Evolutionary conservation across 2,329 filamentous ascomycete species (phyloP).

Genomic region (Ceratocystiopsis sp.): DNA sequence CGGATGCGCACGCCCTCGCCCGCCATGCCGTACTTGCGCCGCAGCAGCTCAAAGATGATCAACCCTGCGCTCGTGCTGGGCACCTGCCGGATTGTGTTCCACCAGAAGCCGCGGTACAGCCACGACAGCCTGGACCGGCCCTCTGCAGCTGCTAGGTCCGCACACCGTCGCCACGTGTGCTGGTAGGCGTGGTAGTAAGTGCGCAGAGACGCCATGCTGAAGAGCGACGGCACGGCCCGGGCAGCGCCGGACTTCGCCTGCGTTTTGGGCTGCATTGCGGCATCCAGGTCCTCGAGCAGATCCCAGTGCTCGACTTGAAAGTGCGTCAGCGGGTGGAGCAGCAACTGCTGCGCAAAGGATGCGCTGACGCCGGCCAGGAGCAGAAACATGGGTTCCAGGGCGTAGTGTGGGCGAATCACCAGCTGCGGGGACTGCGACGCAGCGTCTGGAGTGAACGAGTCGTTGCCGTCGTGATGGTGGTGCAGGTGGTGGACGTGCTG

Average conservation of each 20-base stretch:
- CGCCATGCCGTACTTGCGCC: constrained; percentile 52
- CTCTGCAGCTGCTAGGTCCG: constrained; percentile 35
- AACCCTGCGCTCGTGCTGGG: constrained; percentile 61
- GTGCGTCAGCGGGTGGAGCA: constrained; percentile 55
- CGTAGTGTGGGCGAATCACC: constrained; percentile 56
- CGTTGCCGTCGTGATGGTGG: constrained; percentile 1
- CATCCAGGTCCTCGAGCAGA: constrained; percentile 54
- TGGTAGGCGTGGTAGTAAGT: constrained; percentile 57
- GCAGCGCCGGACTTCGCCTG: constrained; percentile 1
- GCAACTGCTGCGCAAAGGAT: constrained; percentile 48
- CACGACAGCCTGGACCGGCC: constrained; percentile 41
- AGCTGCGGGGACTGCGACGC: background rate
- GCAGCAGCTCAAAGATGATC: constrained; percentile 62
- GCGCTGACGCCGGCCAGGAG: constrained; percentile 51
- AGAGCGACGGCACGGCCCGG: constrained; percentile 10
- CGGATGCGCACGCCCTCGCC: constrained; percentile 46
- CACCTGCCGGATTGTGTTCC: constrained; percentile 55
- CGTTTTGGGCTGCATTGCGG: constrained; percentile 9
- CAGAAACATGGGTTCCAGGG: constrained; percentile 57
- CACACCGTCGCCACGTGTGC: constrained; percentile 46
- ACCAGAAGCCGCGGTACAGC: constrained; percentile 57
- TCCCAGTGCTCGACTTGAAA: constrained; percentile 60
- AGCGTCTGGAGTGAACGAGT: background rate
- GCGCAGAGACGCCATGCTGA: constrained; percentile 21
- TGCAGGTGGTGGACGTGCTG: constrained; percentile 1